phyloP scores from a whole-genome alignment of 208 protist species.

The Crithidia acanthocephali region DNA sequence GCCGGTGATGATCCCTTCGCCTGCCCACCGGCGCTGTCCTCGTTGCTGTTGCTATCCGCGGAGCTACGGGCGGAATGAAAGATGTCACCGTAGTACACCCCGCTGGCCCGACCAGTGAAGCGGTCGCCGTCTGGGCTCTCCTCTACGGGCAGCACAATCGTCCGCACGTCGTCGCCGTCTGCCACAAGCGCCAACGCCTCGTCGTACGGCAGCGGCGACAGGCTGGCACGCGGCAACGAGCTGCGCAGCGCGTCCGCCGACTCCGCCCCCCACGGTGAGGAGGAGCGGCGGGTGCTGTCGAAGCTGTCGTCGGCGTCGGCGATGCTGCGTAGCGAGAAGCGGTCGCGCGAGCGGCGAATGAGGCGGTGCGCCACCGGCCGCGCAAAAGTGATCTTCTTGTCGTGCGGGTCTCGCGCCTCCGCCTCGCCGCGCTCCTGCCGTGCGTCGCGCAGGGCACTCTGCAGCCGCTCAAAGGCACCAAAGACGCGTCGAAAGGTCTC shows the following conservation, averaged over 20 bases:
- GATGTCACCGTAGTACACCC: slow-evolving; percentile 58
- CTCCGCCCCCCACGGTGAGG: slow-evolving; percentile 5
- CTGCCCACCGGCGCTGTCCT: neutral
- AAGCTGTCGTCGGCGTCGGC: slow-evolving; percentile 28
- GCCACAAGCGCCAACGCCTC: neutral
- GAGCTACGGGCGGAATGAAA: slow-evolving; percentile 26
- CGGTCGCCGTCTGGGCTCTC: slow-evolving; percentile 24
- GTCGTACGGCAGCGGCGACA: neutral
- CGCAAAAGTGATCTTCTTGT: slow-evolving; percentile 49
- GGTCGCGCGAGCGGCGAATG: slow-evolving; percentile 42
- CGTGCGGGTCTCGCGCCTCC: neutral
- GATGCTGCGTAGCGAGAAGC: slow-evolving; percentile 42
- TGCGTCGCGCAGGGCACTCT: slow-evolving; percentile 43
- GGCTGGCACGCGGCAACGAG: slow-evolving; percentile 14
- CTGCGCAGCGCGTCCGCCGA: slow-evolving; percentile 1
- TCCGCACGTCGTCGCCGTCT: neutral
- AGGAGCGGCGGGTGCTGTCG: slow-evolving; percentile 14
- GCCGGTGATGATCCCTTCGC: neutral
- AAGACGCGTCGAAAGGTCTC: slow-evolving; percentile 24
- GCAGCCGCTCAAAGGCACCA: slow-evolving; percentile 38
- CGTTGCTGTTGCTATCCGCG: neutral
- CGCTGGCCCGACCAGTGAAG: slow-evolving; percentile 56
- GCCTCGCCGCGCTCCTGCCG: slow-evolving; percentile 28
- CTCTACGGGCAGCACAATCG: slow-evolving; percentile 23
- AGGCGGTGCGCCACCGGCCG: slow-evolving; percentile 46